Evolutionary conservation across 2,329 filamentous ascomycete species (phyloP), one percentile per base, ranked within the genome.

Genomic region (Dothistroma septosporum): DNA sequence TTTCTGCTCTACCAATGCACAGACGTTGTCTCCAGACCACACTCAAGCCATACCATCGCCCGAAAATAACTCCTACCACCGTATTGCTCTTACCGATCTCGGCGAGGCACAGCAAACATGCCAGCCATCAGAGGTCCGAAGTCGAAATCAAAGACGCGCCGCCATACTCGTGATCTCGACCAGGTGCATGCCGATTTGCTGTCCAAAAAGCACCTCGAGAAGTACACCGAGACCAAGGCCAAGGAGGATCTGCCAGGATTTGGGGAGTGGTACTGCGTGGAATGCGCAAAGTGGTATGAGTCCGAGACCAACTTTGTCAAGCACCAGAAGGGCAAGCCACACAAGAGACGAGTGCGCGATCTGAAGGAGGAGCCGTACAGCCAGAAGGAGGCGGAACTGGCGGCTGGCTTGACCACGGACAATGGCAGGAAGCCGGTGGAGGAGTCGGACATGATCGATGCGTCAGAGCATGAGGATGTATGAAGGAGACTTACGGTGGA

Each of bases 231-330:
- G 54, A 85, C 87, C 48, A 95, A 96, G 73, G 85, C 88, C 6
- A 78, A 84, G 22, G 93, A 97, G 73, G 94, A 97, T 71, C 82
- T 97, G 37, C 94, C 94, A 2, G 93, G 87, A 0, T 81, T 97
- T 53, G 94, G 94, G 28, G 83, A 86, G 69, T 87, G 87, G 74
- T 97, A 97, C 77, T 99, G 94, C 76, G 82, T 89, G 16, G 90
- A 96, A 76, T 99, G 94, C 76, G 89, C 94, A 64, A 97, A 96
- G 79, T 97, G 91, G 88, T 97, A 95, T 75, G 93, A 97, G 75
- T 89, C 87, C 54, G 89, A 94, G 67, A 76, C 83, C 69, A 95
- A 90, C 69, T 79, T 96, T 60, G 80, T 83, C 37, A 82, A 85
- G 31, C 94, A 99, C 77, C 82, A 82, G 60, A 91, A 89, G 75